Evolutionary conservation across 768 basidiomycete species (phyloP).

Genomic region (Ephemerocybe angulata): DNA sequence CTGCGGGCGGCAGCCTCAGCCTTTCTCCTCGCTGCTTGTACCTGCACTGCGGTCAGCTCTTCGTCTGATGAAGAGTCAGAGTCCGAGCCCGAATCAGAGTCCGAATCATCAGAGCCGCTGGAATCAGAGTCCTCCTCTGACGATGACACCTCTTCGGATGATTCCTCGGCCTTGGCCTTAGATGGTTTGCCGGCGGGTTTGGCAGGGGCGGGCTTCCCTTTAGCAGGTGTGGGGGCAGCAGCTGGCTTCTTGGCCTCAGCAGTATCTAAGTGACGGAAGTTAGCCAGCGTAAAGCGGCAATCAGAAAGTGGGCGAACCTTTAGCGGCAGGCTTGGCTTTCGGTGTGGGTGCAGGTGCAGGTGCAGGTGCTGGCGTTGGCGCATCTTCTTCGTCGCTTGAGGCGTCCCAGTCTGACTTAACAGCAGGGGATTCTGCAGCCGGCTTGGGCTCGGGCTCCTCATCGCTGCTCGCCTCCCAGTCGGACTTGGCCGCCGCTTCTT

Average conservation of each 20-base stretch:
- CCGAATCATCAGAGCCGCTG: slow-evolving; percentile 41
- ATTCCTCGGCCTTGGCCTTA: slow-evolving; percentile 20
- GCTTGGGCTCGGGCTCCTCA: slow-evolving; percentile 37
- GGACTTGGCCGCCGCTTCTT: slow-evolving; percentile 26
- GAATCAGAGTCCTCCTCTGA: slow-evolving; percentile 44
- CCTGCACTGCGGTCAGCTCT: slow-evolving; percentile 65
- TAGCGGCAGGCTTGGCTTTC: slow-evolving; percentile 7
- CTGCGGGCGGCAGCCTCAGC: slow-evolving; percentile 80
- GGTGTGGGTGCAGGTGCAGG: slow-evolving; percentile 14
- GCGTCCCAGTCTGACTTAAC: slow-evolving; percentile 51
- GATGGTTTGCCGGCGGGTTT: slow-evolving; percentile 24
- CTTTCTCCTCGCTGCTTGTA: slow-evolving; percentile 66
- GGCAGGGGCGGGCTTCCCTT: slow-evolving; percentile 23
- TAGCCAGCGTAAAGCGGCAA: background rate
- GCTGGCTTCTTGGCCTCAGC: slow-evolving; percentile 18
- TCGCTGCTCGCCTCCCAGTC: slow-evolving; percentile 73
- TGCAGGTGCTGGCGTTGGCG: background rate
- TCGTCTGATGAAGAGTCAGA: slow-evolving; percentile 52
- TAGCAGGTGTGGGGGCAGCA: slow-evolving; percentile 19
- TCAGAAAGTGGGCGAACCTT: slow-evolving; percentile 6
- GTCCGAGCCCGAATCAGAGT: slow-evolving; percentile 44
- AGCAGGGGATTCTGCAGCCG: slow-evolving; percentile 15
- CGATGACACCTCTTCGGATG: slow-evolving; percentile 35
- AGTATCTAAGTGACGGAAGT: slow-evolving; percentile 5
- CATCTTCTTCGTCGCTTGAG: slow-evolving; percentile 43